Percentiles rank a stretch among this genome's conserved stretches.
Conservation (phyloP, 140 eudicot genomes). For the Senecio squalidus region DNA sequence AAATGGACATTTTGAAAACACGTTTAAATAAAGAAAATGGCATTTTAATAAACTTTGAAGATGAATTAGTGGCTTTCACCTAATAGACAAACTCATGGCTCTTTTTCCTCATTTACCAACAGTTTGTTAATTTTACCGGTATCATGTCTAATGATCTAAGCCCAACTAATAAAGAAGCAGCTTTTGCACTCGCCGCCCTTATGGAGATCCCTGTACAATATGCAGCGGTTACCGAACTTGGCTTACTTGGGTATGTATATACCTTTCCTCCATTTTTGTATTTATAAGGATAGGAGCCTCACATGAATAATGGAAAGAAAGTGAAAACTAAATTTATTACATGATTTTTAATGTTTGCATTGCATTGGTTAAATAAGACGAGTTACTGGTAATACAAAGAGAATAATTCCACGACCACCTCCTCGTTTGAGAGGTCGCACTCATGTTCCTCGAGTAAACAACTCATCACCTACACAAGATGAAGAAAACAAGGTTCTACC, state of each 20-base stretch:
- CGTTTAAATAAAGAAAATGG: too few relatives aligned
- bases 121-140: slow-evolving; percentile 77
- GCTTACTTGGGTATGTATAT: slow-evolving; percentile 61
- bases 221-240: slow-evolving; percentile 46
- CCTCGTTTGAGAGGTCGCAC: slow-evolving; percentile 45
- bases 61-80: not conserved
- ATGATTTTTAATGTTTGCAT: too few relatives aligned
- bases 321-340: not conserved
- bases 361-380: slow-evolving; percentile 38
- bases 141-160: slow-evolving; percentile 54
- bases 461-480: slow-evolving; percentile 30
- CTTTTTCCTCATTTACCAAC: slow-evolving; percentile 19
- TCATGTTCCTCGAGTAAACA: slow-evolving; percentile 21
- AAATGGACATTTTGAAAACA: too few relatives aligned
- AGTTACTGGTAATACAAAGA: slow-evolving; percentile 53
- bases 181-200: slow-evolving; percentile 85
- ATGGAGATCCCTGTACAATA: slow-evolving; percentile 89
- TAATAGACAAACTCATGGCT: not conserved
- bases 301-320: not conserved
- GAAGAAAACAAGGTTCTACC: slow-evolving; percentile 51
- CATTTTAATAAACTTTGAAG: not conserved
- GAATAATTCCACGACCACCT: slow-evolving; percentile 53
- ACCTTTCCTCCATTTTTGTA: not conserved
- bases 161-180: slow-evolving; percentile 55
- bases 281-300: not conserved